Conservation (phyloP, 192 early-diverging fungal species). For the Spizellomyces punctatus region DNA sequence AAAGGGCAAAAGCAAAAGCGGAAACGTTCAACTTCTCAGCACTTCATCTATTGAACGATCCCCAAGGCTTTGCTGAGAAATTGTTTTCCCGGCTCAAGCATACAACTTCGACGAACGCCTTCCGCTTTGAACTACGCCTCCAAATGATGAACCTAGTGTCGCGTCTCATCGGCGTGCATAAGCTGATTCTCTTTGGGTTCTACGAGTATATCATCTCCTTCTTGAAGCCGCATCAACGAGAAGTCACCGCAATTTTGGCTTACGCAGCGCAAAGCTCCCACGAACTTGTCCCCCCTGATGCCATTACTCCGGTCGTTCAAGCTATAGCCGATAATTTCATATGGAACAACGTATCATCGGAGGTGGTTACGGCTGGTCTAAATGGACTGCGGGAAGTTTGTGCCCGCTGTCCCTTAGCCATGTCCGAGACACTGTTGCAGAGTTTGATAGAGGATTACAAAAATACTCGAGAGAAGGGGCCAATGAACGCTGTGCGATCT, state of each 20-base stretch:
- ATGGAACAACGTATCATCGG: constrained; percentile 83
- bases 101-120: constrained; percentile 66
- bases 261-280: constrained; percentile 90
- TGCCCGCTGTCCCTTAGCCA: constrained; percentile 86
- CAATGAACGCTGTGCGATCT: constrained; percentile 90
- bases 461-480: constrained; percentile 87
- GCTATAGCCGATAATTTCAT: constrained; percentile 97
- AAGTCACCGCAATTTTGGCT: constrained; percentile 92
- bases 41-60: constrained; percentile 92
- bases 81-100: constrained; percentile 80
- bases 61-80: constrained; percentile 96
- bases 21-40: constrained; percentile 92
- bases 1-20: constrained; percentile 61
- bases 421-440: constrained; percentile 76
- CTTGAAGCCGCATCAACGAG: constrained; percentile 92
- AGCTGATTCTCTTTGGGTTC: constrained; percentile 86
- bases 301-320: constrained; percentile 81
- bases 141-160: constrained; percentile 93
- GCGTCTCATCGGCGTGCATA: constrained; percentile 93
- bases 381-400: constrained; percentile 80
- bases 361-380: constrained; percentile 92
- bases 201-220: constrained; percentile 93
- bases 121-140: constrained; percentile 87
- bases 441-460: constrained; percentile 89
- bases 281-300: constrained; percentile 92